Evolutionary conservation across 1,284 basidiomycete species (phyloP), one percentile per base, ranked within the genome.

Genomic region (Fomitopsis betulina): DNA sequence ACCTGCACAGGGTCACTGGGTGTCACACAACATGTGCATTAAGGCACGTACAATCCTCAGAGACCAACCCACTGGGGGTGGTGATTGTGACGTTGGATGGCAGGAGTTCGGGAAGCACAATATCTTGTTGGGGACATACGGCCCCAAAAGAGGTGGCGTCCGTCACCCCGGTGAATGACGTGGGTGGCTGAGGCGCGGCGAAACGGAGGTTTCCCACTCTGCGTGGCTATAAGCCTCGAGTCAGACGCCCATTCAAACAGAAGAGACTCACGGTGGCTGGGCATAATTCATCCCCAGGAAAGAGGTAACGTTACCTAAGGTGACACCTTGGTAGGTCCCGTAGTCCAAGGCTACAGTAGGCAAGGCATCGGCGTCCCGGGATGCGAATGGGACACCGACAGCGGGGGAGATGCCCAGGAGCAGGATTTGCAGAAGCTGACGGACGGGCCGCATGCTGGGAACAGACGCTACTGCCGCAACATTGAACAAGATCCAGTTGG

Each of bases 121-220:
- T 38, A 19, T 50, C 52, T 25, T 60, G 59, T 25, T 62, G 62
- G 5, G 59, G 57, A 50, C 65, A 66, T n/a, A 40, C 43, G 30
- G 52, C 45, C 27, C 60, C 62, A 30, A 53, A 60, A 12, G 40
- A 8, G 8, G 59, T 62, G 1, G 64, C 64, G 21, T 61, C 53
- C 27, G 62, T 40, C 4, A 58, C 47, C 3, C 61, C 61, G 8
- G 49, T 45, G 42, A 62, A 62, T 6, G 40, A 9, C 1, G 21
- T 3, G 5, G 57, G 47, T 2, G 56, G 49, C 21, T 60, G 50
- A 1, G 65, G 65, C 1, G 57, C 55, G 3, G 57, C 60, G 1
- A 67, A 61, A 15, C 63, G 78, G 27, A 80, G 73, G 53, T 79
- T 67, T 0, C 78, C 78, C 27, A 74, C 65, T 2, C 79, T 81